phyloP scores from a whole-genome alignment of 2,329 filamentous ascomycete genomes.

The Trichoderma guizhouense region DNA sequence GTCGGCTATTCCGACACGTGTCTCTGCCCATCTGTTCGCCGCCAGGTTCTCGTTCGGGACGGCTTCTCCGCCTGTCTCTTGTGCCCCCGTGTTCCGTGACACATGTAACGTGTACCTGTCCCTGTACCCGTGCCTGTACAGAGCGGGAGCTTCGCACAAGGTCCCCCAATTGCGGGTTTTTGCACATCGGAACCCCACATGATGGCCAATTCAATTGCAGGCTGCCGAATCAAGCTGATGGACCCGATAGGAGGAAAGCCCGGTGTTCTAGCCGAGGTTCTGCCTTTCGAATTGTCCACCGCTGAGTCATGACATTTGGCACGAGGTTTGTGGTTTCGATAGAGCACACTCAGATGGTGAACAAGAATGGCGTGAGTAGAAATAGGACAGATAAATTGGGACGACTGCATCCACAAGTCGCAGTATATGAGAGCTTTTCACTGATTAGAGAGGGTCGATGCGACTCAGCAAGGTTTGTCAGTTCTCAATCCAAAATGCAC shows the following conservation, averaged over 20 bases:
- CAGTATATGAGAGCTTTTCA: neutral
- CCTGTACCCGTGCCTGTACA: neutral
- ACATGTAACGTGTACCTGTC: neutral
- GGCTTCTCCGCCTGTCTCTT: conserved; percentile 9
- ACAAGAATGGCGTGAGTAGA: neutral
- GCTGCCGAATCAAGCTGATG: conserved; percentile 8
- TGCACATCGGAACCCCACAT: conserved; percentile 14
- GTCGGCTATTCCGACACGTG: conserved; percentile 9
- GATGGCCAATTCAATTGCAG: neutral
- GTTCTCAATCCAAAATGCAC: neutral
- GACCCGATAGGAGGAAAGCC: conserved; percentile 4
- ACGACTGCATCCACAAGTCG: neutral
- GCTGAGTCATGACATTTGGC: neutral
- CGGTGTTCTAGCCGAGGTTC: conserved; percentile 4
- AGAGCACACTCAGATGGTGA: neutral
- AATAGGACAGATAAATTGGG: no score
- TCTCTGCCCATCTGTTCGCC: neutral
- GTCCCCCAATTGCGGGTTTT: neutral
- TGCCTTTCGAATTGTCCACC: neutral
- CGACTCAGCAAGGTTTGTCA: neutral
- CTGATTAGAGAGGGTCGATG: neutral
- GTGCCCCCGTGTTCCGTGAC: neutral
- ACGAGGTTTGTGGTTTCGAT: neutral
- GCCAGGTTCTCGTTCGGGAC: neutral
- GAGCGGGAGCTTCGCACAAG: neutral